A percentile compares a stretch with the other conserved stretches of the same genome.
Conservation (phyloP, 1,284 basidiomycete species). For the Pseudozyma hubeiensis region DNA sequence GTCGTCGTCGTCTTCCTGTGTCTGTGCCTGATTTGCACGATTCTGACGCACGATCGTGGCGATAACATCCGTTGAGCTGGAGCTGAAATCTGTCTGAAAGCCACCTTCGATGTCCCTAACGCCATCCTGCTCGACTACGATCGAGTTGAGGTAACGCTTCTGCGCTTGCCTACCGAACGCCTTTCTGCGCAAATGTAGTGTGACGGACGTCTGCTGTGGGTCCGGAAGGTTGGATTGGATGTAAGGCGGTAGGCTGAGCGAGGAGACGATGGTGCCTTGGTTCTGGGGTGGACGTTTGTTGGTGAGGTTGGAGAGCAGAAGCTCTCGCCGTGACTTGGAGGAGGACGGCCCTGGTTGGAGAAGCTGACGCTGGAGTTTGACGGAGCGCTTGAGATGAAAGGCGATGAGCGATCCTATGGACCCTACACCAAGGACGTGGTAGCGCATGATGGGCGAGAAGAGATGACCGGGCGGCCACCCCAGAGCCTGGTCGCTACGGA, state of each 20-base stretch:
- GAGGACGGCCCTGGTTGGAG: constrained; percentile 31
- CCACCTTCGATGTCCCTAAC: constrained; percentile 47
- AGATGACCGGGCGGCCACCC: background rate
- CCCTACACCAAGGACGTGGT: constrained; percentile 66
- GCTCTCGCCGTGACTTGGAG: constrained; percentile 25
- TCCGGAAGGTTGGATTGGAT: constrained; percentile 43
- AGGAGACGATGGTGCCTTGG: constrained; percentile 33
- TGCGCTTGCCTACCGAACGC: constrained; percentile 28
- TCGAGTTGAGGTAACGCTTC: constrained; percentile 27
- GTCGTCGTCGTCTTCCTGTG: constrained; percentile 13
- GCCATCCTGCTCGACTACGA: constrained; percentile 54
- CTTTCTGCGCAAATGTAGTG: constrained; percentile 52
- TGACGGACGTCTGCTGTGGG: constrained; percentile 45
- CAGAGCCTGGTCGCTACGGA: background rate
- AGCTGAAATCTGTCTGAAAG: constrained; percentile 49
- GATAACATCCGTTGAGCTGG: constrained; percentile 35
- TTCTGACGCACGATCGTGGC: constrained; percentile 29
- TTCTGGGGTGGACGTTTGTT: constrained; percentile 30
- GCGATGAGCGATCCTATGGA: constrained; percentile 65
- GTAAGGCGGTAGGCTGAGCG: constrained; percentile 50
- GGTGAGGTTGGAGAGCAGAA: constrained; percentile 45
- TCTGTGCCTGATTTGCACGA: constrained; percentile 2
- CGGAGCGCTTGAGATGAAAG: constrained; percentile 59
- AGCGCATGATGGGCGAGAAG: constrained; percentile 51
- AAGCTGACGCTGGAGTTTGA: constrained; percentile 45